Evolutionary conservation across 2,329 filamentous ascomycete genomes (phyloP).

Genomic region (Moelleriella libera): DNA sequence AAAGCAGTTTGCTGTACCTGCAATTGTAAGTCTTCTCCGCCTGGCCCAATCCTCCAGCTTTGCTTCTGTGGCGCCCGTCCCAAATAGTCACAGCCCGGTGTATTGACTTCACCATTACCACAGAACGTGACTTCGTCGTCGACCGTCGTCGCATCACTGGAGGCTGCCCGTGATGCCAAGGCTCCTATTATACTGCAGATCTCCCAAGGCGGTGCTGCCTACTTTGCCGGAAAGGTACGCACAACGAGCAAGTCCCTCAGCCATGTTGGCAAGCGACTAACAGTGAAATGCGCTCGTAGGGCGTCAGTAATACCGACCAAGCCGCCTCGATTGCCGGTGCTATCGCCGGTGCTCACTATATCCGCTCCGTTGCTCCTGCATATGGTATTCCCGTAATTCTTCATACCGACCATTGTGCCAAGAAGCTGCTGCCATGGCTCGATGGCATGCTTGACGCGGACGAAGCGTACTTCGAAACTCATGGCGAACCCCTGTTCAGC

Average conservation of each 20-base stretch:
- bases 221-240: conserved; percentile 72
- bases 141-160: conserved; percentile 62
- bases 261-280: not conserved
- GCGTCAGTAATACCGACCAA: conserved; percentile 68
- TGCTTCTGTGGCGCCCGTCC: not conserved
- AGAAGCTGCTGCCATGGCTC: conserved; percentile 98
- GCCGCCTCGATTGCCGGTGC: conserved; percentile 77
- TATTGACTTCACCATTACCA: not conserved
- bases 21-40: conserved; percentile 33
- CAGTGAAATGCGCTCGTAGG: conserved; percentile 22
- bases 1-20: conserved; percentile 78
- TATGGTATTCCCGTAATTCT: conserved; percentile 89
- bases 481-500: conserved; percentile 86
- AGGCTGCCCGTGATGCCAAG: conserved; percentile 88
- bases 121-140: conserved; percentile 86
- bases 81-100: not conserved
- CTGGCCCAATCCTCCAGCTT: not conserved
- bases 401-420: conserved; percentile 97
- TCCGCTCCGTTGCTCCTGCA: conserved; percentile 70
- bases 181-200: conserved; percentile 86
- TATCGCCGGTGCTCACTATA: conserved; percentile 84
- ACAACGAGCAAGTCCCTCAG: not conserved
- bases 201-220: conserved; percentile 86
- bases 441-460: conserved; percentile 92
- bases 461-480: conserved; percentile 86